Conservation (phyloP, 1,139 yeast species). For the Pichia sp. region DNA sequence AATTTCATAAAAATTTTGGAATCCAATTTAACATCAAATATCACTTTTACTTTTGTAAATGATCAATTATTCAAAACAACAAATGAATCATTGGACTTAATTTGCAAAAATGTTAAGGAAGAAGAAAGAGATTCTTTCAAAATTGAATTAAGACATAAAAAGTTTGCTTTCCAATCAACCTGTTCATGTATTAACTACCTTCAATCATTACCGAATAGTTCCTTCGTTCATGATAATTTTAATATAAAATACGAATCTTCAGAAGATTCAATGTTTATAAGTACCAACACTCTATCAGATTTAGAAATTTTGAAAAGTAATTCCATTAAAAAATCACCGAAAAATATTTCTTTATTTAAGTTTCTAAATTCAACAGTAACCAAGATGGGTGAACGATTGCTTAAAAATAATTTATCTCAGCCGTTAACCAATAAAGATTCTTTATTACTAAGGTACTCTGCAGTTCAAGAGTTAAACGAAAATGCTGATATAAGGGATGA, state of each 20-base stretch:
- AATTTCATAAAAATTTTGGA: conserved; percentile 31
- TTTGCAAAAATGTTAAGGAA: neutral
- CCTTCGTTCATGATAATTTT: neutral
- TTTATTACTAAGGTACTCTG: conserved; percentile 31
- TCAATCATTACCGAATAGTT: neutral
- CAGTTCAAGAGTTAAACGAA: conserved; percentile 32
- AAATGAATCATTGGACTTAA: neutral
- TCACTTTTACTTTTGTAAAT: neutral
- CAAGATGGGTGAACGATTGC: conserved; percentile 39
- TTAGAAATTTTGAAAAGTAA: conserved; percentile 36
- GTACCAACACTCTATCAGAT: conserved; percentile 31
- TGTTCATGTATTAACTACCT: neutral
- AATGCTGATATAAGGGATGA: conserved; percentile 20
- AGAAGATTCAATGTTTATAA: conserved; percentile 39
- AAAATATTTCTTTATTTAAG: conserved; percentile 30
- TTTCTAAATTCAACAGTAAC: conserved; percentile 36
- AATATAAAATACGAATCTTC: conserved; percentile 13
- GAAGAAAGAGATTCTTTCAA: neutral
- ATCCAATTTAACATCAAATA: neutral
- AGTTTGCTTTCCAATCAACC: neutral
- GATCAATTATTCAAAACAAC: neutral
- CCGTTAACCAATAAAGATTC: conserved; percentile 36
- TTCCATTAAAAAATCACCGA: conserved; percentile 23
- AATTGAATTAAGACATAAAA: neutral
- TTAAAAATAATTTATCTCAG: conserved; percentile 37